Evolutionary conservation across 2,329 filamentous ascomycete genomes (phyloP).

Genomic region (Xylaria sp.): DNA sequence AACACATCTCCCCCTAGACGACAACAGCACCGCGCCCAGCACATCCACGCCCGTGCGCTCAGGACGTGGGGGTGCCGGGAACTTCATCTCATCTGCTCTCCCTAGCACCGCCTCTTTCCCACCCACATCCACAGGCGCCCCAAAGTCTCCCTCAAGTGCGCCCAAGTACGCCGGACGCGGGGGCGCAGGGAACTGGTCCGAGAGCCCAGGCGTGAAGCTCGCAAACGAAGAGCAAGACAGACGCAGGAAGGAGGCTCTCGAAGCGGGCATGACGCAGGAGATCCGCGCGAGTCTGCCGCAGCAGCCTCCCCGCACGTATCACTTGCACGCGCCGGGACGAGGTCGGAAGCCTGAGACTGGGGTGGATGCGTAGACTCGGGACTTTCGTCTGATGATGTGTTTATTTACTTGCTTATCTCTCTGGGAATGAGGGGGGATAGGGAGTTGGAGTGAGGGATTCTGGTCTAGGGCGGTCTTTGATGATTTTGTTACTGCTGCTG

Average conservation of each 20-base stretch:
- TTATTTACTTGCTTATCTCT: neutral
- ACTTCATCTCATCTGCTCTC: constrained; percentile 56
- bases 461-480: neutral
- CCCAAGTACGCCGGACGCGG: constrained; percentile 57
- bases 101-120: constrained; percentile 43
- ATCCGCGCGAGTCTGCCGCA: constrained; percentile 44
- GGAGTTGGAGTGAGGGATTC: neutral
- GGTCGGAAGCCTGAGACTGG: constrained; percentile 36
- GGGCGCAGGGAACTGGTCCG: constrained; percentile 64
- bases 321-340: constrained; percentile 42
- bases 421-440: neutral
- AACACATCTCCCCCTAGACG: constrained; percentile 6
- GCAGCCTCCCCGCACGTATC: constrained; percentile 44
- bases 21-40: constrained; percentile 35
- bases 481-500: neutral
- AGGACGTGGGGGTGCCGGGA: constrained; percentile 71
- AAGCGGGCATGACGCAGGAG: constrained; percentile 44
- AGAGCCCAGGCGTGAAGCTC: constrained; percentile 26
- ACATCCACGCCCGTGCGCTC: constrained; percentile 24
- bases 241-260: constrained; percentile 44
- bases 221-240: constrained; percentile 43
- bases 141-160: neutral
- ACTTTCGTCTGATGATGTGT: neutral
- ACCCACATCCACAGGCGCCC: constrained; percentile 26
- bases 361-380: neutral